These are phyloP conservation scores for Bidens hawaiensis DNA, from an alignment of 140 eudicot species.

Conservation along the genomic window DNA sequence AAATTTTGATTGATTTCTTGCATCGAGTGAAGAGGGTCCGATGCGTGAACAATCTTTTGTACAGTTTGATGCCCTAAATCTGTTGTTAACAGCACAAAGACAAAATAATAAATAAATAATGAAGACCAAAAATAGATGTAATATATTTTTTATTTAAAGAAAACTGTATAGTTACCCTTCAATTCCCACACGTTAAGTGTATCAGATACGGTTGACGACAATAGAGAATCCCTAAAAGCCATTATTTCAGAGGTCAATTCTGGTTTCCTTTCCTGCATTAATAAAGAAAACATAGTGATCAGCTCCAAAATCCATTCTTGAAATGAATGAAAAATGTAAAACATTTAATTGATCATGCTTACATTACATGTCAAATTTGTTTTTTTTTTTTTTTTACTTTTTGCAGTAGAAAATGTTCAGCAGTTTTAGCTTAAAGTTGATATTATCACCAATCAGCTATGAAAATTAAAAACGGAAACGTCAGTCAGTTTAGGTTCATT, in stretches of 20 bases:
- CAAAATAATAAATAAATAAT: neutral
- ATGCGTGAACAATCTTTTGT: constrained; percentile 92
- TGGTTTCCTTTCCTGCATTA: constrained; percentile 87
- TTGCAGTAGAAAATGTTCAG: neutral
- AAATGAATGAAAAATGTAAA: neutral
- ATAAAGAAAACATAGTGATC: neutral
- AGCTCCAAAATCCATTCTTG: constrained; percentile 4
- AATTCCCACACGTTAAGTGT: constrained; percentile 98
- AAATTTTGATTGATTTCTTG: constrained; percentile 95
- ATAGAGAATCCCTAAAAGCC: constrained; percentile 92
- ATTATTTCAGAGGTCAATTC: constrained; percentile 83
- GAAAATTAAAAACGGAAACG: too few species aligned
- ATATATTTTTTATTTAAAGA: neutral
- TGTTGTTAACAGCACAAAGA: constrained; percentile 29
- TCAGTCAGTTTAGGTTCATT: too few species aligned
- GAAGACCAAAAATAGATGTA: neutral
- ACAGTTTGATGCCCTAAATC: constrained; percentile 99
- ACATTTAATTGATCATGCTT: neutral
- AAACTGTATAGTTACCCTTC: constrained; percentile 48
- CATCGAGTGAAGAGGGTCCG: constrained; percentile 98
- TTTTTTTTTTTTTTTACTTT: too few species aligned
- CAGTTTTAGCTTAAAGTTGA: neutral
- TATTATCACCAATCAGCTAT: too few species aligned
- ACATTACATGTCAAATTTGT: neutral
- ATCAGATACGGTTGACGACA: constrained; percentile 88